Conservation (phyloP, 2,329 filamentous ascomycete species). For the Coniochaeta prunicola region DNA sequence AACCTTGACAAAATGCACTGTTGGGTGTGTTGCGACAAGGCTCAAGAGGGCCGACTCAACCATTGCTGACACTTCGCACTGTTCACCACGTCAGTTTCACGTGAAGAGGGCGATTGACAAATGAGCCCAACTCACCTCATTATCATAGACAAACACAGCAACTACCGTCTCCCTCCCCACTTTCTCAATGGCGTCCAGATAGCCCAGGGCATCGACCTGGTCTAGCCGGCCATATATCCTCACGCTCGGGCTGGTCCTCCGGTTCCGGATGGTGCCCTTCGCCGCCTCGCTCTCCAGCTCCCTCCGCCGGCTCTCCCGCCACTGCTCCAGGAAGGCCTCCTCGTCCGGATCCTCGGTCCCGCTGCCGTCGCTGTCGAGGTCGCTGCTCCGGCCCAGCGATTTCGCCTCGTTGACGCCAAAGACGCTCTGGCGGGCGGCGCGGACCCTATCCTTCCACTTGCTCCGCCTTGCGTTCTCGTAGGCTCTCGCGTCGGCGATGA, state of each 20-base stretch:
- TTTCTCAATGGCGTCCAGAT: conserved; percentile 94
- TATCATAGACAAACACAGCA: conserved; percentile 89
- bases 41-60: conserved; percentile 73
- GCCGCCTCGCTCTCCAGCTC: conserved; percentile 64
- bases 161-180: conserved; percentile 74
- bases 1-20: conserved; percentile 82
- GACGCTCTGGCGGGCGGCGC: conserved; percentile 46
- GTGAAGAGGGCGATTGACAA: conserved; percentile 8
- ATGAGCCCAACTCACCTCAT: conserved; percentile 55
- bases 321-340: conserved; percentile 73
- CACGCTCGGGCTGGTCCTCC: conserved; percentile 69
- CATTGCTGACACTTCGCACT: conserved; percentile 73
- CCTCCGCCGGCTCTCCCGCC: conserved; percentile 72
- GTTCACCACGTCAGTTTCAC: conserved; percentile 5
- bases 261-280: conserved; percentile 42
- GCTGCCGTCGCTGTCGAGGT: conserved; percentile 21
- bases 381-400: conserved; percentile 20
- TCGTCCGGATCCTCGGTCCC: conserved; percentile 58
- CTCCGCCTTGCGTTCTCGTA: conserved; percentile 60
- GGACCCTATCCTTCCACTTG: conserved; percentile 46
- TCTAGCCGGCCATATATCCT: conserved; percentile 73
- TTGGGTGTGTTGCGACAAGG: conserved; percentile 63
- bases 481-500: conserved; percentile 75
- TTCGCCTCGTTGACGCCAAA: conserved; percentile 35
- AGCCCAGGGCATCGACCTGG: conserved; percentile 81